Percentiles rank a stretch among this genome's conserved stretches.
Evolutionary conservation across 1,139 yeast genomes (phyloP).

Genomic region (Taphrina confusa): DNA sequence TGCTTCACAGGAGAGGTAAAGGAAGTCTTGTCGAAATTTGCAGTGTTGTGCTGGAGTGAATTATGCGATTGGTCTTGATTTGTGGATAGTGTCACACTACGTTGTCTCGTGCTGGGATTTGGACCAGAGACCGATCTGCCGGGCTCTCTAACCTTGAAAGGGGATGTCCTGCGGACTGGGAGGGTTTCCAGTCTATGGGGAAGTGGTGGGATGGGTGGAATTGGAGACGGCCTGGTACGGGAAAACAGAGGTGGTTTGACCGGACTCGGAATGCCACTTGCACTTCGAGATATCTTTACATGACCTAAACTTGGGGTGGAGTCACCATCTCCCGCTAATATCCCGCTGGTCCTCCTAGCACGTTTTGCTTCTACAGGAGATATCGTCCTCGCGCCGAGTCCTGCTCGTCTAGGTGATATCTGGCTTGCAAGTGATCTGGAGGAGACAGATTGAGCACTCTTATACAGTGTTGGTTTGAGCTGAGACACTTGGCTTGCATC

Average conservation of each 20-base stretch:
- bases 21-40: conserved; percentile 13
- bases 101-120: conserved; percentile 6
- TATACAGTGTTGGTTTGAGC: neutral
- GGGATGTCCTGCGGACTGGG: conserved; percentile 4
- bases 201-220: conserved; percentile 29
- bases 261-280: conserved; percentile 27
- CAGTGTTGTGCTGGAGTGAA: neutral
- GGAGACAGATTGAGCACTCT: conserved; percentile 18
- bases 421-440: conserved; percentile 13
- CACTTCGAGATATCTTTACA: conserved; percentile 1
- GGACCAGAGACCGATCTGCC: conserved; percentile 29
- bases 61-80: neutral
- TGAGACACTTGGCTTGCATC: too few relatives aligned
- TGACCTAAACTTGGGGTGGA: neutral
- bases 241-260: conserved; percentile 7
- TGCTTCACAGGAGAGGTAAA: conserved; percentile 26
- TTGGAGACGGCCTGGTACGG: conserved; percentile 17
- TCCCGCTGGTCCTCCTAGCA: conserved; percentile 12
- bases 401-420: conserved; percentile 28
- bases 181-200: neutral
- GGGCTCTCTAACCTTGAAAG: conserved; percentile 4
- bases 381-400: conserved; percentile 27
- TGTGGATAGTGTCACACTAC: conserved; percentile 15
- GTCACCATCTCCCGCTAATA: neutral
- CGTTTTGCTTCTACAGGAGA: conserved; percentile 26